Evolutionary conservation across 345 rosid genomes (phyloP), one percentile per base, ranked within the genome.

Genomic region (Corchorus olitorius): DNA sequence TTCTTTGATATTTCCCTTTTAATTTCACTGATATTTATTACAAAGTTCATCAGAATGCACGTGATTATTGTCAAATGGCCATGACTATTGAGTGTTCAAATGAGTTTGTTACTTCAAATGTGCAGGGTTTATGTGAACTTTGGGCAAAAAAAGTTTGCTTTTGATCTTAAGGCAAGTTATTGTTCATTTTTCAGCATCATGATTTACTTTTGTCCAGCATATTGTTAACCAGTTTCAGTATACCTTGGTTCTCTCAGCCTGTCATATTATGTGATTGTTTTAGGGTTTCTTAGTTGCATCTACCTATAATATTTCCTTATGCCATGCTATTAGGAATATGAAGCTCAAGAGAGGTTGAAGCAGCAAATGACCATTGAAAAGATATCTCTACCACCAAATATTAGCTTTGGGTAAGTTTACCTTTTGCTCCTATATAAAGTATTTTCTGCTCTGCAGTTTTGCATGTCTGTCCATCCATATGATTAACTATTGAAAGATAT

Each of bases 61-160:
- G 49, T 74, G 15, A 17, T 61, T 67, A 17, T 65, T 53, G 41
- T 16, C 27, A 63, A 20, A 8, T 66, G 66, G 20, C 62, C 20
- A 37, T 54, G 43, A 43, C 55, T 48, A 50, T 77, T 77, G 46
- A 64, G 35, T 69, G 10, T 72, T 73, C 35, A 67, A 8, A 35
- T 20, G 35, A 62, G 55, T 53, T 27, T 49, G 77, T 82, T 81
- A 58, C 81, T 58, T 75, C 64, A 61, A 17, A 33, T 72, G 71
- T 79, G 86, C 91, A 93, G 99, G 91, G 88, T 96, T 70, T 88
- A 80, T 80, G 96, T 96, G 81, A 96, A 96, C 90, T 96, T 96
- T 58, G 99, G 99, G 65, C 89, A 89, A 80, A 81, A 75, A 73
- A 83, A 84, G 72, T 96, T 90, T 86, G 90, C 82, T 78, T 93